Evolutionary conservation across 1,284 basidiomycete genomes (phyloP), one percentile per base, ranked within the genome.

Genomic region (Ustilago bromivora): DNA sequence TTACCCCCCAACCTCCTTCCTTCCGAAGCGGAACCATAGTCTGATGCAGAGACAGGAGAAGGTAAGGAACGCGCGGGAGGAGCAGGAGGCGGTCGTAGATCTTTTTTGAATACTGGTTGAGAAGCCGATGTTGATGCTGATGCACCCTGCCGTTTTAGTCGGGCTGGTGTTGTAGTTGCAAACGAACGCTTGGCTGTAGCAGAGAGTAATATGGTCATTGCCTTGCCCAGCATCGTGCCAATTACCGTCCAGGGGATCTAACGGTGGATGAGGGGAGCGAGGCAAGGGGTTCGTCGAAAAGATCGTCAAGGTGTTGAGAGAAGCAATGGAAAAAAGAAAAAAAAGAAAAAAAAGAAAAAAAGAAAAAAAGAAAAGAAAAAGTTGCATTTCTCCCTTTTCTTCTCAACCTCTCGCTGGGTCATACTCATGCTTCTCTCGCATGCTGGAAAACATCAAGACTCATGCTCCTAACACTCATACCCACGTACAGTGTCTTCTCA

Each of bases 101-200:
- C 57, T 4, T 46, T 35, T 36, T 60, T 56, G 11, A 69, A 51
- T 15, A 69, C 67, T 0, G 67, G 67, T 36, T 64, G 61, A 7
- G 66, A 61, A 31, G 52, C 52, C 4, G 49, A 51, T 3, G 28
- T 32, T 32, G 28, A 31, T 11, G 41, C 8, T 19, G 41, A 46
- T 8, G 28, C 9, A 7, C 8, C n/a, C 3, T 11, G n/a, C n/a
- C n/a, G 49, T 51, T n/a, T 51, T 11, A 17, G 11, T 15, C 49
- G 11, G 7, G 10, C 8, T 32, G 12, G 3, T 32, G 31, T 13
- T 19, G 52, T 36, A 19, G 52, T 54, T 19, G 52, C 9, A n/a
- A 19, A 12, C 4, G 31, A 35, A 17, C 49, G 49, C 28, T 4
- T 7, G 15, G 19, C 11, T 19, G n/a, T 8, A 10, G 19, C 13